phyloP scores from a whole-genome alignment of 2,329 filamentous ascomycete species.

The Penicillium italicum region DNA sequence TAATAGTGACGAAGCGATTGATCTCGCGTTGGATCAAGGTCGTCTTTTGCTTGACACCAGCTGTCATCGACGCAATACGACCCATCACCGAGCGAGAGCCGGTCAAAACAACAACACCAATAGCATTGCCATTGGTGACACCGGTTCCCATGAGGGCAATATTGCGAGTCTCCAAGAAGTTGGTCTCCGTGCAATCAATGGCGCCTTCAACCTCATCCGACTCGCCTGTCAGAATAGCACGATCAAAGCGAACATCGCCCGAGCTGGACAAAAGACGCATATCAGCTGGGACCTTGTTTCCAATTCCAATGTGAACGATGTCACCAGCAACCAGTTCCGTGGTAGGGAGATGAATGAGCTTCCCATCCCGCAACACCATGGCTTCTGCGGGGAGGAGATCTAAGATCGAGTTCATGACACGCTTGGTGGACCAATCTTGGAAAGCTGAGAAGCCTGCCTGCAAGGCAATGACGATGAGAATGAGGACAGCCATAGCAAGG shows the following conservation, averaged over 20 bases:
- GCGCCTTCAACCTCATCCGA: constrained; percentile 63
- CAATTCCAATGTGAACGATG: constrained; percentile 64
- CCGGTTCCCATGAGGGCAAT: constrained; percentile 76
- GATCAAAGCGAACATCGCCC: constrained; percentile 69
- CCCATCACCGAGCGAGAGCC: constrained; percentile 73
- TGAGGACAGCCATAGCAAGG: constrained; percentile 67
- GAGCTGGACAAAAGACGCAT: constrained; percentile 67
- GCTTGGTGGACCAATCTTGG: constrained; percentile 71
- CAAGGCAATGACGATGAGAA: constrained; percentile 67
- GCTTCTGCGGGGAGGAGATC: constrained; percentile 72
- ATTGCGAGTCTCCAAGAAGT: constrained; percentile 74
- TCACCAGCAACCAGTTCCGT: constrained; percentile 71
- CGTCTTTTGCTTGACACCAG: constrained; percentile 64
- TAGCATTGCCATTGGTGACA: constrained; percentile 66
- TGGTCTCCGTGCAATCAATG: constrained; percentile 63
- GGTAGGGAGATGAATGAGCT: constrained; percentile 51
- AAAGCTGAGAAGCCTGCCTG: constrained; percentile 67
- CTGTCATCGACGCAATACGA: constrained; percentile 69
- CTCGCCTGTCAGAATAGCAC: constrained; percentile 71
- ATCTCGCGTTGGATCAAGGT: constrained; percentile 72
- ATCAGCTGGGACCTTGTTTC: constrained; percentile 73
- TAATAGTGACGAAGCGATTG: constrained; percentile 66
- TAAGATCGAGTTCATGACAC: constrained; percentile 76
- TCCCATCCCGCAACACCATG: constrained; percentile 61
- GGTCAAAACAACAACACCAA: constrained; percentile 67